Evolutionary conservation across 1,284 basidiomycete genomes (phyloP).

Genomic region (Cronartium ribicola): DNA sequence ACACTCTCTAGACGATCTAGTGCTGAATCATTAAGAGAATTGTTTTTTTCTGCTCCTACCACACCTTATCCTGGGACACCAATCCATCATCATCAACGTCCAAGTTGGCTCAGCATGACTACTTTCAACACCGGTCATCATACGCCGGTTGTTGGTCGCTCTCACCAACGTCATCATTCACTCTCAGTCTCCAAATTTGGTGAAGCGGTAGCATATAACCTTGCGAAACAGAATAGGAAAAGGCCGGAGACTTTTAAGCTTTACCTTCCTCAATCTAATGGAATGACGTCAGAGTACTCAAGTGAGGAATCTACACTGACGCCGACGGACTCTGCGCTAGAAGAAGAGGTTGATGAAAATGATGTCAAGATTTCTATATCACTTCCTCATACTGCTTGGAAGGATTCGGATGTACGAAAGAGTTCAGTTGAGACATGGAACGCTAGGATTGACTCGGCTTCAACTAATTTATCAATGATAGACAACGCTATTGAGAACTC

Average conservation of each 20-base stretch:
- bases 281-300: too few species aligned
- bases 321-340: background rate
- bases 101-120: slow-evolving; percentile 31
- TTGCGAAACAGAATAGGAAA: background rate
- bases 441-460: background rate
- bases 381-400: background rate
- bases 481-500: background rate
- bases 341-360: background rate
- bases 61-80: slow-evolving; percentile 28
- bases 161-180: slow-evolving; percentile 1
- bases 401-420: background rate
- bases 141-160: background rate
- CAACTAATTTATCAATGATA: background rate
- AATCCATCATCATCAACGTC: slow-evolving; percentile 2
- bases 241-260: background rate
- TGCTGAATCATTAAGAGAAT: slow-evolving; percentile 27
- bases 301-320: background rate
- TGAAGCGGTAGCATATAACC: background rate
- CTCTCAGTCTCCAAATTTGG: background rate
- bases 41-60: slow-evolving; percentile 33
- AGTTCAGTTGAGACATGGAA: background rate
- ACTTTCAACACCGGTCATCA: slow-evolving; percentile 8
- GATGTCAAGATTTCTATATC: background rate
- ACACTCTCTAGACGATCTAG: slow-evolving; percentile 13
- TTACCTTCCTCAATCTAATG: background rate